Evolutionary conservation across 805 yeast genomes (phyloP), one percentile per base, ranked within the genome.

Genomic region (Pichia paraexigua): DNA sequence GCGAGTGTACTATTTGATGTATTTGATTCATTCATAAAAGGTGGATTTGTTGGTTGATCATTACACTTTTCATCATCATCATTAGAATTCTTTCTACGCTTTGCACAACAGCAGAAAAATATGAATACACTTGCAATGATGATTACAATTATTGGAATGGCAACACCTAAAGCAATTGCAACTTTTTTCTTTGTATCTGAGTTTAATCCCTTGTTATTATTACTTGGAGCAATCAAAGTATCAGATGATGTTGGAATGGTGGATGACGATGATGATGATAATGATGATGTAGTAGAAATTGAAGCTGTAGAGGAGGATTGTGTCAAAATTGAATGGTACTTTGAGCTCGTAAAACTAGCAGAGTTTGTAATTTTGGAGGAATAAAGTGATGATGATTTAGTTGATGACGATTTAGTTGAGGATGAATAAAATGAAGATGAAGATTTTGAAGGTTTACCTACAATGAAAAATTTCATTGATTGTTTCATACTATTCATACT

Each of bases 111-210:
- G 60, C 87, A 79, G 58, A 77, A 72, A 55, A 84, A 69, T 6
- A 88, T 47, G 2, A 83, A 32, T 1, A 77, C 47, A 0, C 71
- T 72, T 0, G 79, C 75, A 2, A 80, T 57, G 10, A 82, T 59
- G 0, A 86, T 59, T 2, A 76, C 75, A 3, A 79, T 68, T 0
- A 77, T 63, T 1, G 96, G 96, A 45, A 94, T 75, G 2, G 85
- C 87, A n/a, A 87, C 91, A 50, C 97, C 97, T 53, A 91, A 76
- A 1, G 91, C 96, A 62, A 92, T 86, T 0, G 96, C 96, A n/a
- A 87, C 71, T 2, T 78, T 77, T 57, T 78, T 83, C 43, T 50
- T 47, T 30, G 25, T 47, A 35, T 48, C 43, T 11, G 47, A 21
- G 13, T 46, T 42, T 11, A 51, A 22, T n/a, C 49, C 40, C 25